Conservation (phyloP, 768 basidiomycete species). For the Aureoboletus auriporus region DNA sequence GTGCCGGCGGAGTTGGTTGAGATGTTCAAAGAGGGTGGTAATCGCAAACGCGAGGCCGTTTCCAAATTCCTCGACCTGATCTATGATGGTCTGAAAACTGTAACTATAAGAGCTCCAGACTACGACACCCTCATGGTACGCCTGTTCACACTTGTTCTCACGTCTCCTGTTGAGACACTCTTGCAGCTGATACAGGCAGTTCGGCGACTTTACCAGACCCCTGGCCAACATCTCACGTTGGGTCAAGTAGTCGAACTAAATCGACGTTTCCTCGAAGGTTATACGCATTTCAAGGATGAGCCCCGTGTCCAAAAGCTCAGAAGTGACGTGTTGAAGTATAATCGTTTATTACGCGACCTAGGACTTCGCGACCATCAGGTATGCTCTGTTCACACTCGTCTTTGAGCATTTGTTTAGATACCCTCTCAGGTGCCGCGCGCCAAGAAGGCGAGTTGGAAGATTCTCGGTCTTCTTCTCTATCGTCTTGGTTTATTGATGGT, state of each 20-base stretch:
- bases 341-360: constrained; percentile 80
- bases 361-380: constrained; percentile 95
- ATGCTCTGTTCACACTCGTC: constrained; percentile 9
- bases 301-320: constrained; percentile 81
- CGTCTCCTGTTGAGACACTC: constrained; percentile 2
- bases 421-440: constrained; percentile 73
- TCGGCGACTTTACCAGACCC: constrained; percentile 88
- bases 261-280: constrained; percentile 89
- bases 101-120: constrained; percentile 93
- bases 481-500: constrained; percentile 69
- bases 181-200: constrained; percentile 90
- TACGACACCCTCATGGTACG: constrained; percentile 96
- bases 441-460: constrained; percentile 83
- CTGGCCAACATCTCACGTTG: constrained; percentile 88
- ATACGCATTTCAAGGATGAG: constrained; percentile 88
- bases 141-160: constrained; percentile 2
- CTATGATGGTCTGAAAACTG: constrained; percentile 91
- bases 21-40: constrained; percentile 88
- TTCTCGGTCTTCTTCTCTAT: constrained; percentile 78
- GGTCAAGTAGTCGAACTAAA: constrained; percentile 96
- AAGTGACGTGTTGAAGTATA: constrained; percentile 82
- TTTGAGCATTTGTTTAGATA: constrained; percentile 1
- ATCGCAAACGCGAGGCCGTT: constrained; percentile 86
- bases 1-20: constrained; percentile 88
- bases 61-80: constrained; percentile 85